Percentiles rank a stretch among this genome's conserved stretches.
Conservation (phyloP, 2,329 filamentous ascomycete species). For the Ceratocystis destructans region DNA sequence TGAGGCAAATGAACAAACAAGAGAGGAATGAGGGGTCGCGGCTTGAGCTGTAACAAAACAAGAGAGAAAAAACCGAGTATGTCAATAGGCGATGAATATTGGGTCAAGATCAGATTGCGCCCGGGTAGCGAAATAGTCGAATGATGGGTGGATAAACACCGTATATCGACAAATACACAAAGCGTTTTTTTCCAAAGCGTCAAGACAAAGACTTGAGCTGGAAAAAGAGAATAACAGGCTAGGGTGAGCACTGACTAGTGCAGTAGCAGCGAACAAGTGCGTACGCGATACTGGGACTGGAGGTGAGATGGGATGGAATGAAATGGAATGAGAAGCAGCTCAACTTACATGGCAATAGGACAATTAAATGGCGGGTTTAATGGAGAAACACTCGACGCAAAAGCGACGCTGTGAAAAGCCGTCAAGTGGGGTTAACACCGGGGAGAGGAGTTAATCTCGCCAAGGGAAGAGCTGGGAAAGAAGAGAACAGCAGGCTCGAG, state of each 20-base stretch:
- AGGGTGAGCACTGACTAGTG: background rate
- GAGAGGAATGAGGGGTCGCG: slow-evolving; percentile 20
- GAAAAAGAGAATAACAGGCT: background rate
- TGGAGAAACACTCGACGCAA: background rate
- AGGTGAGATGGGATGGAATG: background rate
- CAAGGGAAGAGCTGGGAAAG: background rate
- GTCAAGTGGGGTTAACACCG: background rate
- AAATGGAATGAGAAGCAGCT: background rate
- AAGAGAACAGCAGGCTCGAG: background rate
- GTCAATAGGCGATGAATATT: background rate
- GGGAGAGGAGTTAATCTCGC: background rate
- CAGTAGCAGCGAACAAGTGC: too few relatives aligned
- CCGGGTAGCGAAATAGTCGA: background rate
- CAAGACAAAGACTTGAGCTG: background rate
- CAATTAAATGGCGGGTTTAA: background rate
- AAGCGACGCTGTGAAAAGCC: background rate
- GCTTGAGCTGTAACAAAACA: slow-evolving; percentile 6
- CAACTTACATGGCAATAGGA: background rate
- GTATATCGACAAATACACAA: background rate
- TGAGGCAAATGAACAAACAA: slow-evolving; percentile 19
- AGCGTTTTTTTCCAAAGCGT: background rate
- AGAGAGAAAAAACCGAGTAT: background rate
- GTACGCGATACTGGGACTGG: background rate
- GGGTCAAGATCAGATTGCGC: background rate
- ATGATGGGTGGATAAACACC: background rate